A percentile compares a stretch with the other conserved stretches of the same genome.
Conservation (phyloP, 2,329 filamentous ascomycete genomes). For the Sarocladium strictum region DNA sequence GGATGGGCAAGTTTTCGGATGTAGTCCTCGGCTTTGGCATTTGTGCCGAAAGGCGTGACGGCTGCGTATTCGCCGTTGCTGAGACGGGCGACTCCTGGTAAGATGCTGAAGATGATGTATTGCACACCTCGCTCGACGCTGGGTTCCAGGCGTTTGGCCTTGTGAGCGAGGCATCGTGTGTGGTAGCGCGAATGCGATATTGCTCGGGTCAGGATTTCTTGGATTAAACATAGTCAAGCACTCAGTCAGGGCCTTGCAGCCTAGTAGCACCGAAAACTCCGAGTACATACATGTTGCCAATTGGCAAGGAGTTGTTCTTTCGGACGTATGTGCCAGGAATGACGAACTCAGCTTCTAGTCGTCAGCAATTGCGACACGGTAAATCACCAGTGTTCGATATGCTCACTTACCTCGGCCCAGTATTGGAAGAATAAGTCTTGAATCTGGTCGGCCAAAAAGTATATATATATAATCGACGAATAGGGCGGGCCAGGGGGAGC, state of each 20-base stretch:
- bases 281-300: conserved; percentile 23
- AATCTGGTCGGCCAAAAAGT: too few species aligned
- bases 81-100: conserved; percentile 26
- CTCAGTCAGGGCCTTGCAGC: conserved; percentile 43
- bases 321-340: too few species aligned
- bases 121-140: conserved; percentile 27
- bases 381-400: too few species aligned
- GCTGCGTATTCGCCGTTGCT: conserved; percentile 27
- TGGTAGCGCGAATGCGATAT: conserved; percentile 44
- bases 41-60: conserved; percentile 42
- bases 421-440: too few species aligned
- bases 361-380: too few species aligned
- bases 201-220: conserved; percentile 36
- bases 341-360: too few species aligned
- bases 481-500: too few species aligned
- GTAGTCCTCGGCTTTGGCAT: conserved; percentile 45
- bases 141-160: conserved; percentile 22
- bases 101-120: conserved; percentile 34
- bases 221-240: conserved; percentile 37
- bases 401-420: too few species aligned
- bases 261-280: conserved; percentile 47
- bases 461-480: too few species aligned
- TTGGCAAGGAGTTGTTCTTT: too few species aligned
- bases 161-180: conserved; percentile 33
- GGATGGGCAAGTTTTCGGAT: conserved; percentile 40